Conservation (phyloP, 2,329 filamentous ascomycete species). For the Epichloe brachyelytri region DNA sequence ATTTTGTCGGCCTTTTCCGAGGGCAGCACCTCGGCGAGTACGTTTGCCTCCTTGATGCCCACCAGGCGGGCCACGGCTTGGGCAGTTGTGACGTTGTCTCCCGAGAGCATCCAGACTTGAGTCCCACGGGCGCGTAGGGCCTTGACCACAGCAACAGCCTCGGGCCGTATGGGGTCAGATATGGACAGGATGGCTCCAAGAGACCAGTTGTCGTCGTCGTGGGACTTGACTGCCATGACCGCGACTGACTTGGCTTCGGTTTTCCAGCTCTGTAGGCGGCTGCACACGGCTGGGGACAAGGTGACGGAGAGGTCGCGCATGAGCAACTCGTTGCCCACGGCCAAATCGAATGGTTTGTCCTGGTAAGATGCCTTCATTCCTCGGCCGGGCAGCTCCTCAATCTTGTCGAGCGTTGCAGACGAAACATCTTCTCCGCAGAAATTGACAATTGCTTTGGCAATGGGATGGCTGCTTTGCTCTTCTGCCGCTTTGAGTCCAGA, state of each 20-base stretch:
- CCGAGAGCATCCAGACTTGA: conserved; percentile 83
- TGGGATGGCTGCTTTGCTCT: conserved; percentile 60
- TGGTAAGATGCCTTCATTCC: conserved; percentile 50
- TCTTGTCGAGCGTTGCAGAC: conserved; percentile 22
- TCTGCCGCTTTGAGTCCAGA: conserved; percentile 49
- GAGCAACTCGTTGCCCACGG: conserved; percentile 63
- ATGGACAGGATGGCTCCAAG: conserved; percentile 60
- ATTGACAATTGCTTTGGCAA: conserved; percentile 55
- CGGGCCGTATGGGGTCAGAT: conserved; percentile 67
- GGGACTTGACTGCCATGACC: conserved; percentile 35
- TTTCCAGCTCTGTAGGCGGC: conserved; percentile 43
- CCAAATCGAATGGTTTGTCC: conserved; percentile 31
- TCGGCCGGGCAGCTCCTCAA: conserved; percentile 59
- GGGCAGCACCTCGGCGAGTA: conserved; percentile 79
- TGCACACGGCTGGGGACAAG: conserved; percentile 22
- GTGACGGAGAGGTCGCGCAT: conserved; percentile 37
- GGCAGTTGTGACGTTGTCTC: conserved; percentile 80
- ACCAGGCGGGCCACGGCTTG: conserved; percentile 62
- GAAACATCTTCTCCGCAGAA: conserved; percentile 38
- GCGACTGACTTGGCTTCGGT: conserved; percentile 50
- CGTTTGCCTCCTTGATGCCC: conserved; percentile 59
- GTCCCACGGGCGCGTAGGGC: conserved; percentile 53
- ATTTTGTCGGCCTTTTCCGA: conserved; percentile 69
- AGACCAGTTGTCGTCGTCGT: conserved; percentile 22
- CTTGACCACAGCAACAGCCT: conserved; percentile 51